These are phyloP conservation scores for Cyamopsis tetragonoloba DNA, from an alignment of 306 rosid genomes.

Conservation along the genomic window DNA sequence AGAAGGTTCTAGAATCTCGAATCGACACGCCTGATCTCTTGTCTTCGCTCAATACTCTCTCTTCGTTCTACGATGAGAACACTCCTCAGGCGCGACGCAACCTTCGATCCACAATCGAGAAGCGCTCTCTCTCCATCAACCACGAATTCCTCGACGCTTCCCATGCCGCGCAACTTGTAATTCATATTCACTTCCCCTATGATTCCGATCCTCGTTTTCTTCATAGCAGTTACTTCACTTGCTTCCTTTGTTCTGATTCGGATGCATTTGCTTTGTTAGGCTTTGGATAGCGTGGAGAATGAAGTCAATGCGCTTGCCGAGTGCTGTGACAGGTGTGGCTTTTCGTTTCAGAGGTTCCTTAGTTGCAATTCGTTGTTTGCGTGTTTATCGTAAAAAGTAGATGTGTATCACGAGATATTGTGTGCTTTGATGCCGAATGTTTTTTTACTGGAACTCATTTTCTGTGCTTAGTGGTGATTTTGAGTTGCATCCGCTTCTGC, in stretches of 20 bases:
- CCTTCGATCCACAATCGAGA: constrained; percentile 88
- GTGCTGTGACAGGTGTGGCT: constrained; percentile 74
- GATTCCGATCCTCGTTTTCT: neutral
- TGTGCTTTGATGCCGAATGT: neutral
- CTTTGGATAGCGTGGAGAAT: constrained; percentile 80
- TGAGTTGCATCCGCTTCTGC: constrained; percentile 12
- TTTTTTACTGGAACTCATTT: neutral
- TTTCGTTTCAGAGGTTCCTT: neutral
- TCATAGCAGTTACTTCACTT: neutral
- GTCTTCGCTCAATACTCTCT: constrained; percentile 76
- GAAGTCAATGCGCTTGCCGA: constrained; percentile 65
- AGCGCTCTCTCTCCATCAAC: constrained; percentile 78
- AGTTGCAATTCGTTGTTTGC: constrained; percentile 1
- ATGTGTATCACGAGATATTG: neutral
- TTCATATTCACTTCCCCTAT: neutral
- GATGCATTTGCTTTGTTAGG: constrained; percentile 15
- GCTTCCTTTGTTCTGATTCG: constrained; percentile 16
- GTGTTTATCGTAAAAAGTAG: neutral
- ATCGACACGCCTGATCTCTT: constrained; percentile 82
- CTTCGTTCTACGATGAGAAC: constrained; percentile 80
- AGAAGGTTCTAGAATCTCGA: constrained; percentile 84
- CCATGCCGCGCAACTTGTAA: constrained; percentile 54
- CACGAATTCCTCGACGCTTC: constrained; percentile 72
- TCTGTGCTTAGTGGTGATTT: neutral
- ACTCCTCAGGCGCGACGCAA: constrained; percentile 88